Base-by-base conservation (phyloP, 2,329 filamentous ascomycete species). In the Magnaporthiopsis poae region DNA sequence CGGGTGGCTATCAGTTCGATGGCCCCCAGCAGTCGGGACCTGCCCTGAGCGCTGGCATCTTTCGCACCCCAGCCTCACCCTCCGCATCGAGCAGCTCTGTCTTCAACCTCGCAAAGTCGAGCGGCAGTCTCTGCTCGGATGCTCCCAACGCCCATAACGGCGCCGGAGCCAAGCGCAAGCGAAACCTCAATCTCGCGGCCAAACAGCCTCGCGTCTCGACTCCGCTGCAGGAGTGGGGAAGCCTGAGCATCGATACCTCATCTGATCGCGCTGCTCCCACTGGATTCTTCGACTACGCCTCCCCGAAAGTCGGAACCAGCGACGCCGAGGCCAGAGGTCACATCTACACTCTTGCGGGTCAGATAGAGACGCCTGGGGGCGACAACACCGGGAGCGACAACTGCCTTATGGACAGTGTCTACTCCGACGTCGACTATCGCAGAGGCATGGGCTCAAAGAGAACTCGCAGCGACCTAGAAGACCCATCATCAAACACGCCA, bases 371-470 rank as follows among this genome's bases (percentile, higher is more conserved):
- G 0, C 81, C 82, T 0, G 75, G 73, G n/a, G 74, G 74, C 11
- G 71, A 46, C 15, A 46, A 46, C 72, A 2, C 72, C 75, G 1
- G 67, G 69, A 7, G 72, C 68, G 13, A 72, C 72, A 75, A 18
- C 71, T 74, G 35, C 64, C 31, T 74, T 86, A 82, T 81, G 25
- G 82, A 86, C 66, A 86, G 83, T 73, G 76, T 82, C 68, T 85
- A 84, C 71, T 86, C 84, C 18, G 84, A 87, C 68, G 75, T 82
- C 27, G 81, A 85, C 70, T 86, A 86, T 71, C 77, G 84, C 62
- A 79, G 80, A 63, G 80, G 78, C 0, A 77, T 86, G 1, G 84
- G 83, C 0, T 80, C 83, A 0, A 82, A 81, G 69, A 75, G 77
- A 56, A 68, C 73, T 1, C 75, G 75, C 59, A 74, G 77, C 8